Conservation (phyloP, 768 basidiomycete genomes). For the Mycena albidolilacea region DNA sequence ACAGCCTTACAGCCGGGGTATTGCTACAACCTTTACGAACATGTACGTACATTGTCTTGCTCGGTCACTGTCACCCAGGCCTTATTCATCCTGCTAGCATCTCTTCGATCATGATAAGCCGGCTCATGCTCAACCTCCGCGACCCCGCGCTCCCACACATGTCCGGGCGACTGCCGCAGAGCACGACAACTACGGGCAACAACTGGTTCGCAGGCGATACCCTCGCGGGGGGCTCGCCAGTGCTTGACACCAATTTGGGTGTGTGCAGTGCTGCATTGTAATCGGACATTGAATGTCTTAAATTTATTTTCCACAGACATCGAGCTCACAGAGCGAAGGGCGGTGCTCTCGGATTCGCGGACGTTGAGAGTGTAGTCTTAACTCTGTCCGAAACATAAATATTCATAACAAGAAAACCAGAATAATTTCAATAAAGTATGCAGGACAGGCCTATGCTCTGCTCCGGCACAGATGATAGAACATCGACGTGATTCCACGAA, state of each 20-base stretch:
- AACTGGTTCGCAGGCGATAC: too few species aligned
- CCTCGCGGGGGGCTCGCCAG: conserved; percentile 1
- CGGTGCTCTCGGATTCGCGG: background rate
- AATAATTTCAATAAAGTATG: too few species aligned
- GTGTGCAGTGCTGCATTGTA: background rate
- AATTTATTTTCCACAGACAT: background rate
- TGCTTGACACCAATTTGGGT: conserved; percentile 10
- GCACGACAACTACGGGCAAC: too few species aligned
- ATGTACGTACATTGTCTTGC: conserved; percentile 7
- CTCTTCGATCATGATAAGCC: conserved; percentile 28
- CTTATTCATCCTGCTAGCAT: conserved; percentile 12
- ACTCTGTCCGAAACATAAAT: background rate
- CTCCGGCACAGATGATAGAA: too few species aligned
- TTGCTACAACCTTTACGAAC: conserved; percentile 23
- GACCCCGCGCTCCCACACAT: conserved; percentile 20
- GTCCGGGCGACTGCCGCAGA: too few species aligned
- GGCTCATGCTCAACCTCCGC: conserved; percentile 35
- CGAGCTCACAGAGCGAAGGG: conserved; percentile 1
- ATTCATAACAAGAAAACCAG: too few species aligned
- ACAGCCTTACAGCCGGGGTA: conserved; percentile 18
- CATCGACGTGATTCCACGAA: too few species aligned
- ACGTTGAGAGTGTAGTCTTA: background rate
- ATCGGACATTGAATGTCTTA: background rate
- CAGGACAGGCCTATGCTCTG: too few species aligned
- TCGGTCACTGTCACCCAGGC: background rate